Evolutionary conservation across 768 basidiomycete species (phyloP).

Genomic region (Lactarius sanguifluus): DNA sequence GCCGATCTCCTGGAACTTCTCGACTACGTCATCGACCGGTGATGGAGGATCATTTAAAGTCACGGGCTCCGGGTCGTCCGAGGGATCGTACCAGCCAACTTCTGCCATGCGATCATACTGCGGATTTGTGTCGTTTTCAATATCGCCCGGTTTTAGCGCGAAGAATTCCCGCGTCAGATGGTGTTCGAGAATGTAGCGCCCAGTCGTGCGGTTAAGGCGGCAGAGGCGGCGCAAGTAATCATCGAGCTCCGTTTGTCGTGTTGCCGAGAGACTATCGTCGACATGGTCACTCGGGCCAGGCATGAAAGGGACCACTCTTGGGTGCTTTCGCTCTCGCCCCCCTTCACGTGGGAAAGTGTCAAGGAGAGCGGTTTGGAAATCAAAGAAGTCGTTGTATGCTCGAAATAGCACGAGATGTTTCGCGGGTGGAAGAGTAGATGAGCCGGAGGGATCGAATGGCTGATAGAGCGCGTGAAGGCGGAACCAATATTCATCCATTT

Average conservation of each 20-base stretch:
- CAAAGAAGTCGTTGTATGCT: conserved; percentile 97
- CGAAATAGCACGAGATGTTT: conserved; percentile 88
- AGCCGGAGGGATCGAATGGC: conserved; percentile 66
- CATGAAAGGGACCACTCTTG: conserved; percentile 92
- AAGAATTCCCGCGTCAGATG: conserved; percentile 81
- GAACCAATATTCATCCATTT: conserved; percentile 98
- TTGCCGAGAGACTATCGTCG: conserved; percentile 78
- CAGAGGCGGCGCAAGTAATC: conserved; percentile 84
- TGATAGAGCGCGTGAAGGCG: conserved; percentile 87
- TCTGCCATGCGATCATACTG: conserved; percentile 58
- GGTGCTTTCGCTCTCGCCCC: conserved; percentile 64
- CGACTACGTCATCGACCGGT: conserved; percentile 39
- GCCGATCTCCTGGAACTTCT: conserved; percentile 36
- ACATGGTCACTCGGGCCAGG: conserved; percentile 88
- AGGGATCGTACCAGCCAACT: conserved; percentile 37
- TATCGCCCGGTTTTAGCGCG: conserved; percentile 81
- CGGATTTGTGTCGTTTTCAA: conserved; percentile 64
- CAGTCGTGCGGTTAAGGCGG: conserved; percentile 61
- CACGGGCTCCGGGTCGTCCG: conserved; percentile 28
- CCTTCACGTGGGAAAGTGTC: conserved; percentile 89
- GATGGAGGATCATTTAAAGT: conserved; percentile 39
- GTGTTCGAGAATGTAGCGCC: conserved; percentile 80
- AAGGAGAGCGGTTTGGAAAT: conserved; percentile 89
- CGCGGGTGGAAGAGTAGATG: conserved; percentile 57
- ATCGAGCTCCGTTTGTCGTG: conserved; percentile 79